phyloP scores from a whole-genome alignment of 108 stramenopile species.

The Conticribra guillardii region DNA sequence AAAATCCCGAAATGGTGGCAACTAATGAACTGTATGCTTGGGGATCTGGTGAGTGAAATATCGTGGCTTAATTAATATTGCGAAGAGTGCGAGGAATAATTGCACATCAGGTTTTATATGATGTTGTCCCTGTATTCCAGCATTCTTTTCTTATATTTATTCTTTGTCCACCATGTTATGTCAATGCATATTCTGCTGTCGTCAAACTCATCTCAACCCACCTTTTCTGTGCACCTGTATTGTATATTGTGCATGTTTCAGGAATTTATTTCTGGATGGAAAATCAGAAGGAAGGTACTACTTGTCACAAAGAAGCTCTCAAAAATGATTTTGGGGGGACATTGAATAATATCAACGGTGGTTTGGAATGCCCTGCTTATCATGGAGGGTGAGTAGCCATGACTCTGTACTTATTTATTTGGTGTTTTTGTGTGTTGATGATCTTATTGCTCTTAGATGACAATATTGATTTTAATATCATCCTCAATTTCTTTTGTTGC shows the following conservation, averaged over 20 bases:
- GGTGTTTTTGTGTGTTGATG: no score
- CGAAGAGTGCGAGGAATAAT: no score
- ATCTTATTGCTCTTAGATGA: background rate
- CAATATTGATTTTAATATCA: background rate
- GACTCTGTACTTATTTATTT: background rate
- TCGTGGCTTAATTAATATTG: no score
- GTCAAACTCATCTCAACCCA: no score
- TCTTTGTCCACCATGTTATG: background rate
- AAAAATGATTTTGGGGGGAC: constrained; percentile 48
- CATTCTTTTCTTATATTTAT: background rate
- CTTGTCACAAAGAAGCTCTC: constrained; percentile 50
- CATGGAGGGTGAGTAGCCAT: constrained; percentile 40
- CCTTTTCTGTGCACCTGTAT: no score
- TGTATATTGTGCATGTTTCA: no score
- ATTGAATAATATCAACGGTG: constrained; percentile 46
- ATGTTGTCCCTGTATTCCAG: no score
- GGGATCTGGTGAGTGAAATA: constrained; percentile 32
- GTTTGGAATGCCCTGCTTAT: constrained; percentile 48
- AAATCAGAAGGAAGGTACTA: constrained; percentile 42
- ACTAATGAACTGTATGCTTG: constrained; percentile 35
- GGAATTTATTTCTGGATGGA: constrained; percentile 53
- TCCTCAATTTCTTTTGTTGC: background rate
- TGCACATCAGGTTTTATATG: no score
- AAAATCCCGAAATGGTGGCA: constrained; percentile 30
- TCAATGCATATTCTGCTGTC: background rate